Evolutionary conservation across 106 monocot species (phyloP).

Genomic region (Dendrobium huoshanense): DNA sequence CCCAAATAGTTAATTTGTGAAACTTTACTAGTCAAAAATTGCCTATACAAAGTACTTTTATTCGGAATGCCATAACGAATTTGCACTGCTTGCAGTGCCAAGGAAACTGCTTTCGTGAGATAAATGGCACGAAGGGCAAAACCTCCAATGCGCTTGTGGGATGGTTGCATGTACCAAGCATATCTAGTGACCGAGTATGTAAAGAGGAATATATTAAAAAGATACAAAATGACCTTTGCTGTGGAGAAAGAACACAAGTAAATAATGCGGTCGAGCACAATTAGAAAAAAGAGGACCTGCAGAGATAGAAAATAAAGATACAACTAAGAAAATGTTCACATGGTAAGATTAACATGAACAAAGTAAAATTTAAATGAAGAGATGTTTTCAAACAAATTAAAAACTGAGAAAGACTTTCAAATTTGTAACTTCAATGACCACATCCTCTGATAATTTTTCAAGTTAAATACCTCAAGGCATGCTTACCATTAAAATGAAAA

Average conservation of each 20-base stretch:
- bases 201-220: conserved; percentile 82
- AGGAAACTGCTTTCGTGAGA: conserved; percentile 80
- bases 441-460: not conserved
- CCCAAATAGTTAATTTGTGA: conserved; percentile 57
- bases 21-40: conserved; percentile 62
- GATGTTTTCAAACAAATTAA: not conserved
- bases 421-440: not conserved
- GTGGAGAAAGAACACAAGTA: conserved; percentile 89
- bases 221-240: conserved; percentile 70
- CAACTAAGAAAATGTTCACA: not conserved
- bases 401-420: not conserved
- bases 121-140: conserved; percentile 92
- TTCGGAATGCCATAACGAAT: conserved; percentile 87
- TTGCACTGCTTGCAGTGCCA: conserved; percentile 82
- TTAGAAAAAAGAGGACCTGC: conserved; percentile 92
- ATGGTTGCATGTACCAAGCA: conserved; percentile 74
- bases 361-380: not conserved
- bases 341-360: not conserved
- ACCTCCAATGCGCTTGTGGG: conserved; percentile 30
- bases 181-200: conserved; percentile 91
- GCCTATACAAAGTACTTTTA: conserved; percentile 81
- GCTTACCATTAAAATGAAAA: conserved; percentile 89
- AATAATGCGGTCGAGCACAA: conserved; percentile 88
- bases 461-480: not conserved
- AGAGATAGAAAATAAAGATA: conserved; percentile 4